Conservation (phyloP, 805 yeast genomes). For the Candida multigemmis region DNA sequence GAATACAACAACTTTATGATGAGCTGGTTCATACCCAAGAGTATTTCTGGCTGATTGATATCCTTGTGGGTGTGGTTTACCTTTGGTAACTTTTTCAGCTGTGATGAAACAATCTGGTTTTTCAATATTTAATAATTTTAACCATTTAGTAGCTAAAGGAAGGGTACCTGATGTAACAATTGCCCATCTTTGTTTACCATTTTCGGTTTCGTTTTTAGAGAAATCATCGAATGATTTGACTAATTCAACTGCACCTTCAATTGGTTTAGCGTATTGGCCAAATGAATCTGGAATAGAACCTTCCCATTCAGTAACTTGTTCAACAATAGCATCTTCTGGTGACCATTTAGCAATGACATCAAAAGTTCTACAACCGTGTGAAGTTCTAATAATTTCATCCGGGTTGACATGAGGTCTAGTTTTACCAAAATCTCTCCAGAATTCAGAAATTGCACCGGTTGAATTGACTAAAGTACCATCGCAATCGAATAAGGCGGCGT, state of each 20-base stretch:
- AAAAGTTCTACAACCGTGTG: constrained; percentile 79
- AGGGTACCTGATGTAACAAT: constrained; percentile 81
- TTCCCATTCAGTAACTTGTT: constrained; percentile 59
- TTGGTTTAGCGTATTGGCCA: constrained; percentile 66
- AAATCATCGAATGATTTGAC: constrained; percentile 42
- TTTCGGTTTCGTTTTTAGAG: constrained; percentile 34
- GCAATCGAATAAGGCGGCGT: constrained; percentile 64
- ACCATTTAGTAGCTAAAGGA: constrained; percentile 74
- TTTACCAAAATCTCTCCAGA: constrained; percentile 70
- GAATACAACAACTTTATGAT: constrained; percentile 50
- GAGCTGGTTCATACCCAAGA: constrained; percentile 27
- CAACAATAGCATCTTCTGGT: constrained; percentile 63
- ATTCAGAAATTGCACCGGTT: constrained; percentile 71
- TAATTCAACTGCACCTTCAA: constrained; percentile 66
- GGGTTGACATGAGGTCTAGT: constrained; percentile 62
- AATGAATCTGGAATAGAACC: constrained; percentile 61
- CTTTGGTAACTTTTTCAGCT: constrained; percentile 69
- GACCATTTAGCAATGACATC: constrained; percentile 70
- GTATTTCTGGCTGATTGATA: constrained; percentile 51
- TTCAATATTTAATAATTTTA: constrained; percentile 47
- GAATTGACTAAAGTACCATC: constrained; percentile 85
- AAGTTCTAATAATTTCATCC: constrained; percentile 59
- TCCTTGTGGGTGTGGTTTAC: constrained; percentile 86
- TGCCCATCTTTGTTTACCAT: constrained; percentile 59
- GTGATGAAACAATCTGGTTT: constrained; percentile 73